These are phyloP conservation scores for Populus pruinosa DNA, from an alignment of 345 rosid species.

Conservation along the genomic window DNA sequence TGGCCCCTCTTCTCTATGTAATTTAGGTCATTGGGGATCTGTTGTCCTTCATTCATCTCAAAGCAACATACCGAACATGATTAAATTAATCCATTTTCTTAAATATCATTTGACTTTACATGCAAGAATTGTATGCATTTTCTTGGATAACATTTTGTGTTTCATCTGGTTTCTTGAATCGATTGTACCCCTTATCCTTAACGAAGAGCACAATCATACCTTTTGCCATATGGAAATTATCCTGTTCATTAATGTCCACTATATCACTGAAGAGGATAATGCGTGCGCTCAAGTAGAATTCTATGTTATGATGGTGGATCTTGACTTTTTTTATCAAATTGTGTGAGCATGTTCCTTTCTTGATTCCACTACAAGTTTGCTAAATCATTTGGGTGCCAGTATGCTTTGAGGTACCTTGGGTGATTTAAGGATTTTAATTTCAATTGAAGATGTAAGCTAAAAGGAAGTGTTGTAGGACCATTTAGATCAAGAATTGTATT, in stretches of 20 bases:
- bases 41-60: conserved; percentile 5
- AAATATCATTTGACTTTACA: neutral
- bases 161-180: neutral
- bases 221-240: neutral
- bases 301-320: neutral
- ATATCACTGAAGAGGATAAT: neutral
- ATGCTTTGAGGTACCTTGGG: neutral
- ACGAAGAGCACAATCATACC: neutral
- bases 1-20: neutral
- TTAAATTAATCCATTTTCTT: conserved; percentile 3
- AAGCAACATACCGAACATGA: conserved; percentile 8
- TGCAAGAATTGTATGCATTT: neutral
- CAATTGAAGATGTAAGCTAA: no score
- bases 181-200: neutral
- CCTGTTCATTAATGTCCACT: neutral
- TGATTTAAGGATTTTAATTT: no score
- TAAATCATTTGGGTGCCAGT: neutral
- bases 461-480: no score
- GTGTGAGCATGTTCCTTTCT: neutral
- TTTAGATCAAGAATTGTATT: no score
- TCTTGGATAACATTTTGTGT: neutral
- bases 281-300: neutral
- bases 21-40: conserved; percentile 9
- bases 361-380: neutral
- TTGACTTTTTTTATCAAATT: neutral